Evolutionary conservation across 2,329 filamentous ascomycete genomes (phyloP).

Genomic region (Elsinoe arachidis): DNA sequence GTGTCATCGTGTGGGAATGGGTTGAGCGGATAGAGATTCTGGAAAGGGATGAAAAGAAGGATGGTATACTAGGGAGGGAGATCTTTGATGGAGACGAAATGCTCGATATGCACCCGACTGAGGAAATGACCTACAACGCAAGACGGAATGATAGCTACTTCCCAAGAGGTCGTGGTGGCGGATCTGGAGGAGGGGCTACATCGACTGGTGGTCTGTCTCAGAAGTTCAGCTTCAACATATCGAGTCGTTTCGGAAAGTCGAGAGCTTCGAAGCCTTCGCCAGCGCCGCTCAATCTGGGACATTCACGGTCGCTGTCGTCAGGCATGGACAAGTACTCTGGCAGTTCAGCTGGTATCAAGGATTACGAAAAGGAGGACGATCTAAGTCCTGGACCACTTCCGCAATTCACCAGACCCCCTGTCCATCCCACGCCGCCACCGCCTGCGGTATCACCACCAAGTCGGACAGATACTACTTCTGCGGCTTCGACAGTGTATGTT

Average conservation of each 20-base stretch:
- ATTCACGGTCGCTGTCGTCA: slow-evolving; percentile 9
- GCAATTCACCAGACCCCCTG: background rate
- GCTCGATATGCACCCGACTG: slow-evolving; percentile 58
- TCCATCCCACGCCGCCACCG: background rate
- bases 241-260: slow-evolving; percentile 22
- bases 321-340: slow-evolving; percentile 4
- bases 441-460: slow-evolving; percentile 48
- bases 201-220: slow-evolving; percentile 11
- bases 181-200: slow-evolving; percentile 21
- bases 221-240: slow-evolving; percentile 19
- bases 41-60: slow-evolving; percentile 87
- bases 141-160: slow-evolving; percentile 16
- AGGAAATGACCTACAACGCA: slow-evolving; percentile 42
- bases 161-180: slow-evolving; percentile 24
- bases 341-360: background rate
- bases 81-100: slow-evolving; percentile 93
- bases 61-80: slow-evolving; percentile 81
- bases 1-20: slow-evolving; percentile 98
- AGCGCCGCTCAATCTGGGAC: background rate
- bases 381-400: slow-evolving; percentile 7
- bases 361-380: slow-evolving; percentile 15
- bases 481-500: slow-evolving; percentile 55
- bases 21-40: slow-evolving; percentile 88
- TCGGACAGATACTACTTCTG: slow-evolving; percentile 52
- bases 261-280: background rate